phyloP scores from a whole-genome alignment of 2,329 filamentous ascomycete genomes.

The Neonectria coccinea region DNA sequence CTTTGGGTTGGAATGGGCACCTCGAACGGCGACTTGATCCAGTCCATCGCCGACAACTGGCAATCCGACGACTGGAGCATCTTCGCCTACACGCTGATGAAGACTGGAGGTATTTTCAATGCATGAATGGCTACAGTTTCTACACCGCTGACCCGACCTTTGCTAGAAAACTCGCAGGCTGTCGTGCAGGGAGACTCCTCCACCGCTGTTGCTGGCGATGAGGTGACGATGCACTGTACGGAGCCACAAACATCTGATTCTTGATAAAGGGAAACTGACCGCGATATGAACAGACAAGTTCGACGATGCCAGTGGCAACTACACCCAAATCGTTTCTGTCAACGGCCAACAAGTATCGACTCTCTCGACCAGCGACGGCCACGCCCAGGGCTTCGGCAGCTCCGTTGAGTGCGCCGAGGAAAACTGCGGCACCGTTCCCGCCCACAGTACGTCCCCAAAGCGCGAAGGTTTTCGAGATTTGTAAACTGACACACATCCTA shows the following conservation, averaged over 20 bases:
- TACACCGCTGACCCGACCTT: background rate
- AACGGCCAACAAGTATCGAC: conserved; percentile 51
- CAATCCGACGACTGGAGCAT: conserved; percentile 52
- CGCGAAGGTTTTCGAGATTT: accelerated
- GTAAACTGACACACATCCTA: background rate
- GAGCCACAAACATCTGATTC: accelerated
- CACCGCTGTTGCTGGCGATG: conserved; percentile 29
- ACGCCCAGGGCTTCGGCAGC: conserved; percentile 57
- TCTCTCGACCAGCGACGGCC: conserved; percentile 57
- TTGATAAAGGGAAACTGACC: background rate
- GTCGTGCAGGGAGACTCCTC: conserved; percentile 34
- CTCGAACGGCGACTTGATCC: conserved; percentile 59
- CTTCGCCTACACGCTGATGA: conserved; percentile 57
- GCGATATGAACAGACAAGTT: conserved; percentile 32
- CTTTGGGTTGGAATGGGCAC: conserved; percentile 64
- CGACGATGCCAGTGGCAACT: conserved; percentile 31
- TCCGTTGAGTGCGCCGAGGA: conserved; percentile 75
- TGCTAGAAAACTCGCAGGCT: conserved; percentile 31
- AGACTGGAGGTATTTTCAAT: conserved; percentile 42
- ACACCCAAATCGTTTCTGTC: conserved; percentile 37
- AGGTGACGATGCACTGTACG: conserved; percentile 41
- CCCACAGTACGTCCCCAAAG: conserved; percentile 30
- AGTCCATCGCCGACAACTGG: conserved; percentile 58
- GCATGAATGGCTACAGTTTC: background rate
- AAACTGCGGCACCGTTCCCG: conserved; percentile 71